Conservation (phyloP, 257 asterid genomes). For the Anisodus acutangulus region DNA sequence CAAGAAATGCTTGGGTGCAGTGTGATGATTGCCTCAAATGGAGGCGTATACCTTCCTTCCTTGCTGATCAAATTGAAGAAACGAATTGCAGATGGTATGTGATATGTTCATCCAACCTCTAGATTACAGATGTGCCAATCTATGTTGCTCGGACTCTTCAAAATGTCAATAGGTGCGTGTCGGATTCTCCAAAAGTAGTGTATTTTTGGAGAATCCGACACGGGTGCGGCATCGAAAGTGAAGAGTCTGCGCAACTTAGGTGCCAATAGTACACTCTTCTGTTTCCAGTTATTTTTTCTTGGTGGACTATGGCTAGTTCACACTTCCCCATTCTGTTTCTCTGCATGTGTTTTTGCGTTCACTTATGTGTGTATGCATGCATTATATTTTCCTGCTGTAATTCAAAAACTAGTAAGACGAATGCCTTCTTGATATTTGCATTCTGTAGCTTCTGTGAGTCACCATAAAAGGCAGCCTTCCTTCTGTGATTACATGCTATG, state of each 20-base stretch:
- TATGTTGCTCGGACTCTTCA: no score
- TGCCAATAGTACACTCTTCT: background rate
- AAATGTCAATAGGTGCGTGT: no score
- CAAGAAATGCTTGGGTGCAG: conserved; percentile 77
- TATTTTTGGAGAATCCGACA: no score
- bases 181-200: no score
- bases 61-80: conserved; percentile 80
- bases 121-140: background rate
- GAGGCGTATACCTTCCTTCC: conserved; percentile 78
- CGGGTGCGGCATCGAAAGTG: no score
- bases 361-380: background rate
- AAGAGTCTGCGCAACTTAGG: no score
- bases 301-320: conserved; percentile 23
- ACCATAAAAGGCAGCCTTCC: conserved; percentile 11
- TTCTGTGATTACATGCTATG: conserved; percentile 11
- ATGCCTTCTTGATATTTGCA: background rate
- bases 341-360: background rate
- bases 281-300: conserved; percentile 13
- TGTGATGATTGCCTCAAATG: conserved; percentile 88
- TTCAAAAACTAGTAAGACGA: conserved; percentile 9
- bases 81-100: conserved; percentile 73
- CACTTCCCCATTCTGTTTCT: background rate
- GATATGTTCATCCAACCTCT: conserved; percentile 30
- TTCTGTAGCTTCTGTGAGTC: background rate
- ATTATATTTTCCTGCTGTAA: background rate